Percentiles rank a stretch among this genome's conserved stretches.
These are phyloP conservation scores for Taxawa tesnikishii DNA, from an alignment of 2,329 filamentous ascomycete species.

Conservation along the genomic window DNA sequence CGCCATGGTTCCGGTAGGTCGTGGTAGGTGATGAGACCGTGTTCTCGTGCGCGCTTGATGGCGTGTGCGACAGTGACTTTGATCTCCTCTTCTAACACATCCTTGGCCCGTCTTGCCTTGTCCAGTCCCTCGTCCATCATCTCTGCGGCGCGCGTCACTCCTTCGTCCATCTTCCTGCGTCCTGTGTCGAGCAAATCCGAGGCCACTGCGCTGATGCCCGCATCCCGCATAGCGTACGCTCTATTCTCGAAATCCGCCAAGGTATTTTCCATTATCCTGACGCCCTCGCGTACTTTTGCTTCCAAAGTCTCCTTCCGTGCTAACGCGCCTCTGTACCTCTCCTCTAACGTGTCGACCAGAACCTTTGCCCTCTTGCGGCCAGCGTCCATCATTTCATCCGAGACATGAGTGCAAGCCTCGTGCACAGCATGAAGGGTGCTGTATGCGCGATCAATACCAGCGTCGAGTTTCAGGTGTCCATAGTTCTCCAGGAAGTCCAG, in stretches of 20 bases:
- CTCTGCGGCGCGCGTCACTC: constrained; percentile 59
- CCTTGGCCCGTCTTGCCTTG: constrained; percentile 59
- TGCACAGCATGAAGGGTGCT: constrained; percentile 76
- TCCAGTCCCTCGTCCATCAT: constrained; percentile 73
- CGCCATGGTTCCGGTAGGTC: constrained; percentile 87
- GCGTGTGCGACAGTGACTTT: constrained; percentile 61
- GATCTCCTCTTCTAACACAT: constrained; percentile 19
- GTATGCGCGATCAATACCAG: constrained; percentile 74
- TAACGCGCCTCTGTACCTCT: constrained; percentile 74
- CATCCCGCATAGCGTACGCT: constrained; percentile 67
- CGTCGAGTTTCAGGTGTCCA: constrained; percentile 70
- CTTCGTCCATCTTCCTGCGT: constrained; percentile 67
- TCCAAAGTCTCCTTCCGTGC: constrained; percentile 76
- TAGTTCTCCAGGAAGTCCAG: constrained; percentile 84
- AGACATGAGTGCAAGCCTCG: constrained; percentile 77
- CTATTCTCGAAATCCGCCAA: constrained; percentile 74
- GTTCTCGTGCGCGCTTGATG: constrained; percentile 68
- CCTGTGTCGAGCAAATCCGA: constrained; percentile 65
- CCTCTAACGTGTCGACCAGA: constrained; percentile 85
- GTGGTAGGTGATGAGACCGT: constrained; percentile 76
- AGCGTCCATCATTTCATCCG: constrained; percentile 78
- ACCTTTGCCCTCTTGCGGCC: constrained; percentile 74
- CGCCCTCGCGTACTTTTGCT: constrained; percentile 79
- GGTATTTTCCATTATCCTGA: constrained; percentile 76
- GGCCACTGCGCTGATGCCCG: constrained; percentile 61